Evolutionary conservation across 192 early-diverging fungal genomes (phyloP).

Genomic region (Podila clonocystis): DNA sequence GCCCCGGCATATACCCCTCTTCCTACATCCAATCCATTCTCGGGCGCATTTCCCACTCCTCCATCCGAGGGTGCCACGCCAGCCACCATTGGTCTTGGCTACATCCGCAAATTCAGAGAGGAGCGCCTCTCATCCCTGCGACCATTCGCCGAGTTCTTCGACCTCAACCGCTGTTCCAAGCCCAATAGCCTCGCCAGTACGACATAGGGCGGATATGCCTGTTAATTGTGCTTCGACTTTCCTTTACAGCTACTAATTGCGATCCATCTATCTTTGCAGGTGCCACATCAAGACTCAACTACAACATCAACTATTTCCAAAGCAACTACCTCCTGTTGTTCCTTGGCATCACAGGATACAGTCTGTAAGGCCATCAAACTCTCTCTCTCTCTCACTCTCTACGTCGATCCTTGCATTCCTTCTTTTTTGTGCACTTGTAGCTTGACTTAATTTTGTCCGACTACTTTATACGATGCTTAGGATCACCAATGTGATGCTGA

Average conservation of each 20-base stretch:
- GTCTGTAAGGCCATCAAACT: conserved; percentile 50
- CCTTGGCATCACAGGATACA: conserved; percentile 62
- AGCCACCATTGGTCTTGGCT: conserved; percentile 32
- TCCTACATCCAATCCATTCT: conserved; percentile 3
- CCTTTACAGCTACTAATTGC: neutral
- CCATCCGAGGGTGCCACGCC: conserved; percentile 9
- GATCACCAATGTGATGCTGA: conserved; percentile 59
- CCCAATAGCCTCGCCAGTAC: conserved; percentile 53
- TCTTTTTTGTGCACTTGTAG: neutral
- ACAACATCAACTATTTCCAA: conserved; percentile 66
- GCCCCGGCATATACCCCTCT: conserved; percentile 29
- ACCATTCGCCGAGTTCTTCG: conserved; percentile 64
- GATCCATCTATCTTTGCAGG: conserved; percentile 11
- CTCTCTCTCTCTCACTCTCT: too few relatives aligned
- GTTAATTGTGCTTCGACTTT: neutral
- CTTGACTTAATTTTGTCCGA: neutral
- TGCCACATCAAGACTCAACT: conserved; percentile 45
- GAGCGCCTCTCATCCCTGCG: conserved; percentile 60
- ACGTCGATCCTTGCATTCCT: neutral
- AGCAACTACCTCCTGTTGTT: conserved; percentile 68
- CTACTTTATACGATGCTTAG: conserved; percentile 17
- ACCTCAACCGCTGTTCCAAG: conserved; percentile 58
- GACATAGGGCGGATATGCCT: neutral
- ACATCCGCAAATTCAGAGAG: conserved; percentile 36
- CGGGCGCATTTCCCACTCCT: conserved; percentile 5